A percentile compares a stretch with the other conserved stretches of the same genome.
phyloP scores from a whole-genome alignment of 306 rosid species.

The Dicorynia guianensis region DNA sequence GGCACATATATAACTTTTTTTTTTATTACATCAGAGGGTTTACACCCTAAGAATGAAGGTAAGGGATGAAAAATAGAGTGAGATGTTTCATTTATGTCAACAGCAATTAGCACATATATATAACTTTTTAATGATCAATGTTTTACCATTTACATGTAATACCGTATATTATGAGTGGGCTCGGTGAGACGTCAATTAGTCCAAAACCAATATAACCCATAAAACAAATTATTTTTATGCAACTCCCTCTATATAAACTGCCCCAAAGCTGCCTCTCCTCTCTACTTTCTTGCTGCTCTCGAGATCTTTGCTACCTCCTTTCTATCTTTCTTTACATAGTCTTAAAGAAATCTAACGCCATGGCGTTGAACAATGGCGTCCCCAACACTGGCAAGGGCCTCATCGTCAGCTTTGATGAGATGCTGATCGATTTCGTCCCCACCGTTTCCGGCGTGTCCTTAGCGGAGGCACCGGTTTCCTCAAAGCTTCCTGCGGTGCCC shows the following conservation, averaged over 20 bases:
- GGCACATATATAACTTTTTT: too few species aligned
- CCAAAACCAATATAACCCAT: too few species aligned
- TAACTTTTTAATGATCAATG: too few species aligned
- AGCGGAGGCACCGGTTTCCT: slow-evolving; percentile 93
- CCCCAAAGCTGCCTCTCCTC: slow-evolving; percentile 8
- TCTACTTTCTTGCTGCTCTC: neutral
- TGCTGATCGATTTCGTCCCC: slow-evolving; percentile 89
- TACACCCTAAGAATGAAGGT: too few species aligned
- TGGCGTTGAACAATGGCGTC: slow-evolving; percentile 49
- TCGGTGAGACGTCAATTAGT: too few species aligned
- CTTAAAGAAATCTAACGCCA: neutral
- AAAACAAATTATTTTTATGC: too few species aligned
- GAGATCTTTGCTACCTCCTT: neutral
- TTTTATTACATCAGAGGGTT: too few species aligned
- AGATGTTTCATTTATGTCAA: too few species aligned
- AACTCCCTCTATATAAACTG: slow-evolving; percentile 27
- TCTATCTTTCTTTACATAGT: neutral
- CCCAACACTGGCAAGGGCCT: slow-evolving; percentile 65
- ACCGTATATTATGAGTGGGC: too few species aligned
- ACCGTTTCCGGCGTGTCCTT: slow-evolving; percentile 82
- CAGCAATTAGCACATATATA: too few species aligned
- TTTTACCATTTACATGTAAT: too few species aligned
- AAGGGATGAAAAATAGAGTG: too few species aligned
- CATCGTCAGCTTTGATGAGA: slow-evolving; percentile 90
- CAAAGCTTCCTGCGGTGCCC: slow-evolving; percentile 97